A percentile compares a stretch with the other conserved stretches of the same genome.
phyloP scores from a whole-genome alignment of 805 yeast species.

The Wickerhamiella vanderwaltii region DNA sequence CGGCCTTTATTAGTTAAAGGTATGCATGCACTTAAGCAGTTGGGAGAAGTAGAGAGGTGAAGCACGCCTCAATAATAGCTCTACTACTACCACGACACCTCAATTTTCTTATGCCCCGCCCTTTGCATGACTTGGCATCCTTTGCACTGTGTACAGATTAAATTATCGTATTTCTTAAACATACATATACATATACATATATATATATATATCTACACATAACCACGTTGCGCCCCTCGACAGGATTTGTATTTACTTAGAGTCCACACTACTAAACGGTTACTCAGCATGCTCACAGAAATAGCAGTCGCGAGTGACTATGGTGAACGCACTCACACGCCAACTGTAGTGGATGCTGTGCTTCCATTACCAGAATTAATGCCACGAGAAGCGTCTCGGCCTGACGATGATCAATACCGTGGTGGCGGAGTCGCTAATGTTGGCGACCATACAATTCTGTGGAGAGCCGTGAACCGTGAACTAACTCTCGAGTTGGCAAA shows the following conservation, averaged over 20 bases:
- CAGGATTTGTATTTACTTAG: too few species aligned
- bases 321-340: constrained; percentile 10
- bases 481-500: constrained; percentile 24
- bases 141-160: too few species aligned
- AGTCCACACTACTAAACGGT: too few species aligned
- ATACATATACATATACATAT: too few species aligned
- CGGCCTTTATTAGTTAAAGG: constrained; percentile 69
- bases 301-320: constrained; percentile 11
- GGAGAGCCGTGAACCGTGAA: constrained; percentile 14
- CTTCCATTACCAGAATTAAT: constrained; percentile 10
- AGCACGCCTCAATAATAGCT: too few species aligned
- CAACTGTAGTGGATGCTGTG: constrained; percentile 7
- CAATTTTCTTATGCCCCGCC: too few species aligned
- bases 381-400: constrained; percentile 1
- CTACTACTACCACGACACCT: too few species aligned
- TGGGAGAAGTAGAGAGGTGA: too few species aligned
- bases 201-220: too few species aligned
- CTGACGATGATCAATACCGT: not conserved
- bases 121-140: too few species aligned
- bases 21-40: constrained; percentile 62
- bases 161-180: too few species aligned
- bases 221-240: too few species aligned
- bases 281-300: constrained; percentile 13
- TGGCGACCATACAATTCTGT: constrained; percentile 8
- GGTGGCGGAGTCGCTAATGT: constrained; percentile 7